Evolutionary conservation across 805 yeast species (phyloP), one percentile per base, ranked within the genome.

Genomic region (Myxozyma neglecta): DNA sequence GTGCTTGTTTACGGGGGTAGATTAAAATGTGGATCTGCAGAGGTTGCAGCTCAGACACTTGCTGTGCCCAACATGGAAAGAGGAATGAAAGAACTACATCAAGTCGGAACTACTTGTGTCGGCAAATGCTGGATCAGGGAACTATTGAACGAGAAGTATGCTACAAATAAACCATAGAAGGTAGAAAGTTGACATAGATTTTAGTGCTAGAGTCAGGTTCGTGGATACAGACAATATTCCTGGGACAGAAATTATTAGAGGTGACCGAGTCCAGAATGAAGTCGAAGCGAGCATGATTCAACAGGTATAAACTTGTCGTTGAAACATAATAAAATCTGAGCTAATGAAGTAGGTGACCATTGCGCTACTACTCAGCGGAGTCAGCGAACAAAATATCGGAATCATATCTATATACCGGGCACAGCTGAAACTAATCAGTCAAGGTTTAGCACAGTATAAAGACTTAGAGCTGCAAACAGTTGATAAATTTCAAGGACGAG

Each of bases 401-500:
- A 85, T 94, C 0, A 90, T 94, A 85, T 86, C 98, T 0, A 83
- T 90, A 56, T 93, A 94, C 73, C 79, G 96, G 43, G 90, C 92
- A 0, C 99, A 94, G 71, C 74, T 91, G 37, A 71, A 80, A 37
- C 71, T 80, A n/a, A 74, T 88, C 46, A 67, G 71, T 49, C 72
- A 73, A 32, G 69, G 63, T 44, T 72, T 72, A 69, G 61, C 45
- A 71, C 65, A 14, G 68, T 74, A 29, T 72, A 76, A 8, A 81
- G 78, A 0, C 74, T 24, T 94, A 36, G 98, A 94, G 68, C 80
- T 89, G 37, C 77, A 93, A 59, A 94, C 99, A 0, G 98, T 97
- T 0, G 99, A 94, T 74, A 90, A 88, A 70, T 93, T 88, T 70
- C 99, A 94, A 75, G 99, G 99, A 0, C 81, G 97, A 59, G 99